These are phyloP conservation scores for Talaromyces atroroseus DNA, from an alignment of 2,329 filamentous ascomycete species.

Conservation along the genomic window DNA sequence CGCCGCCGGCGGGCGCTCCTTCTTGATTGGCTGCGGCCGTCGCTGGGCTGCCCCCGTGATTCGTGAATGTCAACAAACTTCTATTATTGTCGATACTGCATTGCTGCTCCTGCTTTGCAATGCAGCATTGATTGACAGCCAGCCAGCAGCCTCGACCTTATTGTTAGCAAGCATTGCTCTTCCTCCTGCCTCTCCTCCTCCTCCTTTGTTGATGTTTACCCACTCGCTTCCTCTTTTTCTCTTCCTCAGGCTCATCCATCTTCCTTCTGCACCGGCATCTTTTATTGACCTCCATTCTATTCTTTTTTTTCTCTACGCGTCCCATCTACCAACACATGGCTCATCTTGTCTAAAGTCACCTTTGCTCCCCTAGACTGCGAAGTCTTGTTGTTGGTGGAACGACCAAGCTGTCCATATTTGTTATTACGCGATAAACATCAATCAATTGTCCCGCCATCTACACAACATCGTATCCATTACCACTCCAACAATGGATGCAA, in stretches of 20 bases:
- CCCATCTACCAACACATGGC: conserved; percentile 7
- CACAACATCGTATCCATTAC: conserved; percentile 4
- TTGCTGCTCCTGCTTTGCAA: neutral
- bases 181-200: conserved; percentile 15
- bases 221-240: conserved; percentile 11
- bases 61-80: conserved; percentile 11
- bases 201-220: conserved; percentile 16
- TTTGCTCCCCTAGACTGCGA: neutral
- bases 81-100: neutral
- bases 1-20: neutral
- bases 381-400: conserved; percentile 3
- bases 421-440: conserved; percentile 2
- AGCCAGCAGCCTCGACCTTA: neutral
- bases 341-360: conserved; percentile 3
- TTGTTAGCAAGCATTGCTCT: neutral
- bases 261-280: neutral
- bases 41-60: neutral
- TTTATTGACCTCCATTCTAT: conserved; percentile 14
- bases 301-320: conserved; percentile 14
- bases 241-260: neutral
- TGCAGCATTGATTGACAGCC: neutral
- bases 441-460: conserved; percentile 9
- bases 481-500: conserved; percentile 42
- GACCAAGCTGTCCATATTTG: conserved; percentile 1
- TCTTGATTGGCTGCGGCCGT: conserved; percentile 2